These are phyloP conservation scores for Mycena amicta DNA, from an alignment of 768 basidiomycete species.

Conservation along the genomic window DNA sequence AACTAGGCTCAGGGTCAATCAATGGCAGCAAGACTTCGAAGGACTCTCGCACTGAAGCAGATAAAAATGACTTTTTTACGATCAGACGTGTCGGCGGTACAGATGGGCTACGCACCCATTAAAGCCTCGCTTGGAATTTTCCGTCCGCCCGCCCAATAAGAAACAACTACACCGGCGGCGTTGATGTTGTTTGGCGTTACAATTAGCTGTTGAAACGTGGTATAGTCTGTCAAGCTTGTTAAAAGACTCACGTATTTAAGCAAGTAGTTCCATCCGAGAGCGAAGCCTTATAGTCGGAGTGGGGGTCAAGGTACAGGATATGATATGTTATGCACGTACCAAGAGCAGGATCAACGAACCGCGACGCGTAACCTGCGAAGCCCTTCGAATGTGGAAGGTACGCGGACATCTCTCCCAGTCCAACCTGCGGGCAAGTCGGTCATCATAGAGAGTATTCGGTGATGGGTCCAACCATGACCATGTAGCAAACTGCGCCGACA, in stretches of 20 bases:
- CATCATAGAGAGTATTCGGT: no score
- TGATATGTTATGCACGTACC: constrained; percentile 36
- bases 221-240: constrained; percentile 3
- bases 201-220: constrained; percentile 47
- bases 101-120: constrained; percentile 49
- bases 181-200: constrained; percentile 70
- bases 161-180: constrained; percentile 56
- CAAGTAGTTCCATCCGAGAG: constrained; percentile 66
- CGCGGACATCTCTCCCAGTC: constrained; percentile 53
- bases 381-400: constrained; percentile 64
- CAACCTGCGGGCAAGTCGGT: no score
- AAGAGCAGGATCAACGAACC: constrained; percentile 68
- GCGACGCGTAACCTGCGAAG: constrained; percentile 60
- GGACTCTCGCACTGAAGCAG: constrained; percentile 44
- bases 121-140: constrained; percentile 51
- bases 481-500: constrained; percentile 58
- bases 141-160: constrained; percentile 44
- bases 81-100: constrained; percentile 6
- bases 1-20: constrained; percentile 35
- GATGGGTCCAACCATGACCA: constrained; percentile 66
- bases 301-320: background rate
- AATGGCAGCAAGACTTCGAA: background rate
- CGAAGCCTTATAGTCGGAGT: constrained; percentile 41
- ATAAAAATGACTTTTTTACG: constrained; percentile 54
- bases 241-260: constrained; percentile 49